Evolutionary conservation across 1,139 yeast genomes (phyloP), one percentile per base, ranked within the genome.

Genomic region (Hemisphaericaspora xylofermentans): DNA sequence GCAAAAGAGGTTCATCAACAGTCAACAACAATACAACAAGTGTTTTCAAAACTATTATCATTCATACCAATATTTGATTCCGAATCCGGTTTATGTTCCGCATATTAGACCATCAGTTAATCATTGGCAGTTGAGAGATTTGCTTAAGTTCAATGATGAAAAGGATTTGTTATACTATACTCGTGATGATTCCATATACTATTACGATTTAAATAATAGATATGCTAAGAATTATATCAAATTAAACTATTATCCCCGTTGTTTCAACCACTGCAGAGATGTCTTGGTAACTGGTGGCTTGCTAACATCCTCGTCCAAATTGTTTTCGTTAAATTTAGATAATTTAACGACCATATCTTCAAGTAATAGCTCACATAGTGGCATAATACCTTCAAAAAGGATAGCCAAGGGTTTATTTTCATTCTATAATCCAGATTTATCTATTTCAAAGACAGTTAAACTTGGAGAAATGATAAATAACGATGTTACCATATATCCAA

Each of bases 41-140:
- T 71, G 76, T 42, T 72, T 71, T 54, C 77, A 71, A 46, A 72
- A 72, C 51, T 70, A 71, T 47, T 70, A 71, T 49, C 72, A 71
- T 47, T 66, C 70, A 13, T 69, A 65, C 45, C 61, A 62, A 38
- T 66, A 63, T 47, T 58, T 72, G 37, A 60, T 57, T 31, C 71
- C 76, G 4, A 58, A 61, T 41, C 76, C 76, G 7, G 47, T 44
- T 14, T 71, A 70, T 47, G 56, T 69, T 16, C 51, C 70, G 16
- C 56, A 56, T 35, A 57, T 68, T 7, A 56, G 57, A 28, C 53
- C 65, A 7, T 57, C 59, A 15, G 68, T 63, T 33, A 80, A 82
- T 47, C 97, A 89, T 66, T 89, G 96, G 96, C 97, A 89, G 59
- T 68, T 89, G 33, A 71, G 95, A 37, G 95, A 89, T 56, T 71